Evolutionary conservation across 2,329 filamentous ascomycete genomes (phyloP), one percentile per base, ranked within the genome.

Genomic region (Chaetomium strumarium): DNA sequence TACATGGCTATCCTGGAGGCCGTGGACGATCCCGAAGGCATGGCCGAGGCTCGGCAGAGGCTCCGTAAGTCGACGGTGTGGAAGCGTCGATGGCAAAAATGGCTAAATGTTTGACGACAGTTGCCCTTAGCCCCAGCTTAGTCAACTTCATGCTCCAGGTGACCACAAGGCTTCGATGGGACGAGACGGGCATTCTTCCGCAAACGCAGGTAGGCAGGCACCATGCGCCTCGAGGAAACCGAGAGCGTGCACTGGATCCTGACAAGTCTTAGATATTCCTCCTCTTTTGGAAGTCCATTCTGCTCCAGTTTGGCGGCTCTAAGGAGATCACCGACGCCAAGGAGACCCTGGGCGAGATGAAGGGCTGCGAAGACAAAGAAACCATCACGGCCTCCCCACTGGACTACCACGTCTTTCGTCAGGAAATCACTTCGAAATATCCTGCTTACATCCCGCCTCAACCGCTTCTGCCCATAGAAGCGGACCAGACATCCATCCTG

Each of bases 351-450:
- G 78, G 78, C 48, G 84, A 90, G 59, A 74, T 77, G 55, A 73
- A 65, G 1, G 67, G 78, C 20, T 77, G 80, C 36, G 79, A 78
- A 55, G 80, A 83, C 46, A 85, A 87, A 60, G 85, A 85, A n/a
- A 75, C 88, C 41, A 92, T 99, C 55, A 95, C 88, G 1, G 92
- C 93, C 5, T 96, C 92, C 1, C 93, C 93, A 5, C 74, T 99
- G 11, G 93, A 99, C 64, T 99, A 99, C 65, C 92, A 99, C 66
- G 79, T 91, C 19, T 99, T 99, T 66, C 85, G 93, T 34, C 92
- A 96, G 67, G 93, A 99, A 67, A 92, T 99, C 53, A 95, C 87
- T 14, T 96, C 92, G 2, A 99, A 99, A 70, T 99, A 99, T 67
- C 93, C 93, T 11, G 88, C 93, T 2, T 99, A 99, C 67, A 86